Conservation (phyloP, 805 yeast species). For the Lachancea cidri region DNA sequence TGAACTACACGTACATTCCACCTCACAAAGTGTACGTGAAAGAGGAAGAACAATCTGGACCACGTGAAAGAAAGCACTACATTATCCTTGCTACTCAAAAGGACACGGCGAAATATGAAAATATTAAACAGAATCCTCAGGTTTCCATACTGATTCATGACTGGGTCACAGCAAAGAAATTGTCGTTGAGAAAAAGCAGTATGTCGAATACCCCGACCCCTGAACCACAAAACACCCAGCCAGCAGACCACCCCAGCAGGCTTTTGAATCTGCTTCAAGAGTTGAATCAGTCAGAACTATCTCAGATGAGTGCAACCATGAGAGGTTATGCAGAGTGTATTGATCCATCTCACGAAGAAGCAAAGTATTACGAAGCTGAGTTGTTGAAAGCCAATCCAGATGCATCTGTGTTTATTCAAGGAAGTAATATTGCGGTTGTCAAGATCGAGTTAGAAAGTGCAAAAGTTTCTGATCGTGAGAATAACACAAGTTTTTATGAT, state of each 20-base stretch:
- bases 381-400: constrained; percentile 61
- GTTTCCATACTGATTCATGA: constrained; percentile 87
- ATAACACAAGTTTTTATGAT: constrained; percentile 41
- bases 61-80: constrained; percentile 30
- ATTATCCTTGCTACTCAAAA: constrained; percentile 70
- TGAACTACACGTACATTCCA: constrained; percentile 77
- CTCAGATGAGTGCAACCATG: constrained; percentile 77
- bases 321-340: constrained; percentile 65
- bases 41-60: constrained; percentile 27
- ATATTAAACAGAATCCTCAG: constrained; percentile 63
- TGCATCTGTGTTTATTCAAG: constrained; percentile 62
- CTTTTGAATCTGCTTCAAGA: constrained; percentile 61
- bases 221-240: constrained; percentile 15
- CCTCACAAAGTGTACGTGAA: constrained; percentile 32
- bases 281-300: constrained; percentile 72
- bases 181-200: constrained; percentile 30
- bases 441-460: constrained; percentile 61
- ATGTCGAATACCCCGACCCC: constrained; percentile 30
- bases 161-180: constrained; percentile 65
- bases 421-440: constrained; percentile 60
- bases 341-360: constrained; percentile 41
- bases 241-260: constrained; percentile 35
- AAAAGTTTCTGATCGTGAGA: constrained; percentile 73
- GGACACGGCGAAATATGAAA: constrained; percentile 67
- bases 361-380: constrained; percentile 54